Conservation (phyloP, 1,139 yeast species). For the Waltiozyma sp. region DNA sequence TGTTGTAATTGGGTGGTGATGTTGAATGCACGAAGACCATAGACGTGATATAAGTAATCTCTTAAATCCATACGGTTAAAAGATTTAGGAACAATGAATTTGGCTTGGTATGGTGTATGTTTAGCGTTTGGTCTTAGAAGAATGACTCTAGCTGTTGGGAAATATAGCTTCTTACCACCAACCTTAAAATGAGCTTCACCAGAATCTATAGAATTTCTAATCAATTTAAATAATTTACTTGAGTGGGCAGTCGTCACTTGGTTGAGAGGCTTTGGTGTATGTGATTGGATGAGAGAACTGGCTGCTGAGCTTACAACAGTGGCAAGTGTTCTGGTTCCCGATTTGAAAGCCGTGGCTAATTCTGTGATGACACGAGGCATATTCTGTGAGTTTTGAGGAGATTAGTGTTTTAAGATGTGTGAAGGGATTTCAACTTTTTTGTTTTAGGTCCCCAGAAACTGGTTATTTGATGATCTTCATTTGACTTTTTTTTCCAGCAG, state of each 20-base stretch:
- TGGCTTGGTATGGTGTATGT: constrained; percentile 93
- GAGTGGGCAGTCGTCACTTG: constrained; percentile 16
- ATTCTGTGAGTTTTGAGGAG: background rate
- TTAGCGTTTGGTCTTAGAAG: constrained; percentile 83
- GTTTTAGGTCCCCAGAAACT: too few species aligned
- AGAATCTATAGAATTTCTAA: constrained; percentile 30
- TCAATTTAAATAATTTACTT: constrained; percentile 14
- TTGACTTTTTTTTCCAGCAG: background rate
- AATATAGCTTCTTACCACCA: constrained; percentile 62
- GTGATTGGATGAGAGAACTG: background rate
- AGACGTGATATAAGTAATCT: constrained; percentile 80
- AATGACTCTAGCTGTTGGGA: constrained; percentile 76
- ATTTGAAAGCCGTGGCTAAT: constrained; percentile 7
- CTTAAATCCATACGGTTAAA: constrained; percentile 86
- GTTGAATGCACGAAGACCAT: constrained; percentile 79
- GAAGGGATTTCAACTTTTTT: too few species aligned
- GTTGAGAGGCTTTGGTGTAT: constrained; percentile 8
- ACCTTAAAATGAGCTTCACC: constrained; percentile 73
- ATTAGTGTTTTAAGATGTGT: background rate
- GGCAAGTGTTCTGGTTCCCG: constrained; percentile 13
- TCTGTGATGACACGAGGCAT: constrained; percentile 14
- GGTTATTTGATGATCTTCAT: background rate
- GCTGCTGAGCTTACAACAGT: constrained; percentile 6
- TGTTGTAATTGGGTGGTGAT: constrained; percentile 79
- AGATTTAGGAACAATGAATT: constrained; percentile 81